Conservation (phyloP, 345 rosid species). For the Populus simonii region DNA sequence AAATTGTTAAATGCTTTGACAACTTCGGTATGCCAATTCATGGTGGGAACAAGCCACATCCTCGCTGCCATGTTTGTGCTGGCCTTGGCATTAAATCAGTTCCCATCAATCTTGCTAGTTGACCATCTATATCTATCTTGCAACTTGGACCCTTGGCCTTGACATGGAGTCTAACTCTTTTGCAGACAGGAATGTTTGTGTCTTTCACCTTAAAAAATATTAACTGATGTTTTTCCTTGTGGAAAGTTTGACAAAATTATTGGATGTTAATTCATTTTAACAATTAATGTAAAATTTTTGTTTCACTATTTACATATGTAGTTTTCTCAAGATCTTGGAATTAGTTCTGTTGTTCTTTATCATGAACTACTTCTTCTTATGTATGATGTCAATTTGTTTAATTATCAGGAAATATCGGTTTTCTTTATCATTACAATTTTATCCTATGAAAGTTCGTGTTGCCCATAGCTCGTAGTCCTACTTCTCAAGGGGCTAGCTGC, state of each 20-base stretch:
- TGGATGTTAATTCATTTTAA: too few species aligned
- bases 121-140: constrained; percentile 20
- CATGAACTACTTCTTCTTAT: background rate
- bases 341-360: background rate
- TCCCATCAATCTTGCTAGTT: constrained; percentile 17
- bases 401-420: too few species aligned
- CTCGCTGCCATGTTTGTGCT: constrained; percentile 16
- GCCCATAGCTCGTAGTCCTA: too few species aligned
- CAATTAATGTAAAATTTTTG: too few species aligned
- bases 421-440: background rate
- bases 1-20: constrained; percentile 5
- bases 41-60: constrained; percentile 28
- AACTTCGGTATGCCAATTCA: constrained; percentile 14
- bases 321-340: background rate
- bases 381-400: background rate
- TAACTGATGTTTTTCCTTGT: too few species aligned
- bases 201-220: too few species aligned
- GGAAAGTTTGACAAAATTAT: too few species aligned
- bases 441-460: background rate
- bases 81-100: constrained; percentile 13
- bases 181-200: background rate
- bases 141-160: constrained; percentile 20
- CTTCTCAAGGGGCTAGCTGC: too few species aligned
- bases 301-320: too few species aligned
- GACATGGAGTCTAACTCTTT: background rate